Base-by-base conservation (phyloP, 495 filamentous ascomycete species). In the Trichoderma erinaceum region DNA sequence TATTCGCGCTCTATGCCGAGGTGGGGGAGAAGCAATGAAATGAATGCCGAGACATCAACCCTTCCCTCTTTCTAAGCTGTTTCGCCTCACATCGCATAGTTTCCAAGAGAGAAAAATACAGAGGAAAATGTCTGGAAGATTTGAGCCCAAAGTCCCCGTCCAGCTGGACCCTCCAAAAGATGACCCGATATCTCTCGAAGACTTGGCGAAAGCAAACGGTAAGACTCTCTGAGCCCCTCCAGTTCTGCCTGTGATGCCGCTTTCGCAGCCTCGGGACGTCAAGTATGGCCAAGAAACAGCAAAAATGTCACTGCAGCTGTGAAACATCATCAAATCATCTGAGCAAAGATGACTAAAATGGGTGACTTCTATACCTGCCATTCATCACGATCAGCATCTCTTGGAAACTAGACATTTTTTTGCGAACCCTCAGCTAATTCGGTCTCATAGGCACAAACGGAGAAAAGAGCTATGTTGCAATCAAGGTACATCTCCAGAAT, bases 381-480 rank as follows among this genome's bases (percentile, higher is more conserved):
- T 61, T 29, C 10, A 61, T 61, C 2, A 21, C 1, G 4, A 7
- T 11, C 48, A 23, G 5, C 41, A 8, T 41, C 18, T 65, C 63
- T 27, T 18, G 0, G 63, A 65, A 35, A 65, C 3, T 35, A 1
- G 56, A 15, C 35, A 23, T 65, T 18, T 12, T 35, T 18, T 12
- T 35, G 23, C 44, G 63, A 16, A 18, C 35, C n/a, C 63, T 65
- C 21, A 21, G 65, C 65, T 66, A 43, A 46, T 35, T 43, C 35
- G 15, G 21, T 27, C 32, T 43, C 65, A 78, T 80, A 78, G 87
- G 89, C 67, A 78, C 86, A 3, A 87, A 84, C 65, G 80, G 79
- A 29, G 86, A 81, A 68, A 92, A 92, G 41, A 92, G 88, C 29
- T 91, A 93, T 71, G 92, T 99, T 32, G 95, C 96, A 38, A 98